phyloP scores from a whole-genome alignment of 2,329 filamentous ascomycete species.

The Neospermospora avenae region DNA sequence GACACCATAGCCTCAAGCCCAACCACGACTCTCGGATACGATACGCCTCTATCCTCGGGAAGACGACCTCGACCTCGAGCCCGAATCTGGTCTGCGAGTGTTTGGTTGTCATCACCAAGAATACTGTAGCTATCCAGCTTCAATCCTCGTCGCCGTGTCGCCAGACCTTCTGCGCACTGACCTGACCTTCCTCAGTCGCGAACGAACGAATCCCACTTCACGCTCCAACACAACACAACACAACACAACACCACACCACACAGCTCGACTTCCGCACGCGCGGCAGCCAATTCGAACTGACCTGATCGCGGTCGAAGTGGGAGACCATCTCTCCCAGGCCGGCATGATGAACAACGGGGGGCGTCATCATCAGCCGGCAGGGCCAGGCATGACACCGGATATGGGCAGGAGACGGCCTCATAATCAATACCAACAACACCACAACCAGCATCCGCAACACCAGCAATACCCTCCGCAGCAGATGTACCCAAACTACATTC shows the following conservation, averaged over 20 bases:
- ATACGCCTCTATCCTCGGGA: neutral
- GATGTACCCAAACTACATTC: slow-evolving; percentile 51
- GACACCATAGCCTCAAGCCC: slow-evolving; percentile 13
- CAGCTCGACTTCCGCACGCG: slow-evolving; percentile 14
- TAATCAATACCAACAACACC: slow-evolving; percentile 29
- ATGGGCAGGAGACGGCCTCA: slow-evolving; percentile 33
- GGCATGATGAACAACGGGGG: slow-evolving; percentile 65
- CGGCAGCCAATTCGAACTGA: slow-evolving; percentile 22
- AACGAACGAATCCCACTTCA: neutral
- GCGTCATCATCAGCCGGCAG: slow-evolving; percentile 70
- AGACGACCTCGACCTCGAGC: neutral
- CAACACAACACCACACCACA: too few relatives aligned
- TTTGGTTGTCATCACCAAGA: neutral
- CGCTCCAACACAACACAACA: neutral
- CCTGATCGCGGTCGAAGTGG: slow-evolving; percentile 28
- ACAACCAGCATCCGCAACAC: slow-evolving; percentile 40
- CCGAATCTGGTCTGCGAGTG: neutral
- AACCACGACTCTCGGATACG: neutral
- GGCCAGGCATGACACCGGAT: slow-evolving; percentile 50
- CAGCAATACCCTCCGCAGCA: slow-evolving; percentile 37
- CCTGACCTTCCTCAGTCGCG: neutral
- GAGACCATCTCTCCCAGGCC: slow-evolving; percentile 48
- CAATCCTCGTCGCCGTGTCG: slow-evolving; percentile 15
- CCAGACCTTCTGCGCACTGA: slow-evolving; percentile 1
- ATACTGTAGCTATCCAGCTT: neutral